Percentiles rank a stretch among this genome's conserved stretches.
Conservation (phyloP, 1,139 yeast genomes). For the Pichia sp. region DNA sequence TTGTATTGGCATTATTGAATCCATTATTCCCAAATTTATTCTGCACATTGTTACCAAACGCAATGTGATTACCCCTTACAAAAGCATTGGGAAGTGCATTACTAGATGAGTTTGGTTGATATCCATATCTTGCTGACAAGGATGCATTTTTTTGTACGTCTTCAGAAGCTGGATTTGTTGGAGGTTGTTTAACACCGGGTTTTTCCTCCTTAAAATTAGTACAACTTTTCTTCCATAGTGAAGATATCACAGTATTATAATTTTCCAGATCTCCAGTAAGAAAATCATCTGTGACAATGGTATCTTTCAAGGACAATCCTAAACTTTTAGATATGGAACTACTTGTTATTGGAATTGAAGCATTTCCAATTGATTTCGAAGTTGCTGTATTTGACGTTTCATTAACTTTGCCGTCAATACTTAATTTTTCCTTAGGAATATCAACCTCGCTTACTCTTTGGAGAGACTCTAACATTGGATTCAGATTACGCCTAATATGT, state of each 20-base stretch:
- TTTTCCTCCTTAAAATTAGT: conserved; percentile 14
- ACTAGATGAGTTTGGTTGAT: conserved; percentile 4
- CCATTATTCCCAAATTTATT: neutral
- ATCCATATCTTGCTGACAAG: conserved; percentile 11
- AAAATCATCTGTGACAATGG: neutral
- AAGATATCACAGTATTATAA: conserved; percentile 14
- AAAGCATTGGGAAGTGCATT: neutral
- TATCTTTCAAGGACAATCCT: conserved; percentile 5
- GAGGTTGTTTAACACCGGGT: neutral
- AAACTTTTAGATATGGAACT: conserved; percentile 9
- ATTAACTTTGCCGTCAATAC: conserved; percentile 15
- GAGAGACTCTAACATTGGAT: conserved; percentile 63
- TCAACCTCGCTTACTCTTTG: conserved; percentile 27
- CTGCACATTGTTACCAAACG: conserved; percentile 9
- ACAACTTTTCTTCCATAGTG: conserved; percentile 24
- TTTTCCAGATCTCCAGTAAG: conserved; percentile 21
- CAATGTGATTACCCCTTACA: conserved; percentile 10
- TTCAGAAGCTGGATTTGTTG: neutral
- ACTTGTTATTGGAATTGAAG: neutral
- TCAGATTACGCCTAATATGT: conserved; percentile 60
- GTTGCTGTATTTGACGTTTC: neutral
- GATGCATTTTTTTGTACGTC: conserved; percentile 1
- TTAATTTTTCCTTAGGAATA: conserved; percentile 20
- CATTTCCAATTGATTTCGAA: neutral
- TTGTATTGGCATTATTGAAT: neutral